Conservation (phyloP, 1,139 yeast genomes). For the Candida buenavistaensis region DNA sequence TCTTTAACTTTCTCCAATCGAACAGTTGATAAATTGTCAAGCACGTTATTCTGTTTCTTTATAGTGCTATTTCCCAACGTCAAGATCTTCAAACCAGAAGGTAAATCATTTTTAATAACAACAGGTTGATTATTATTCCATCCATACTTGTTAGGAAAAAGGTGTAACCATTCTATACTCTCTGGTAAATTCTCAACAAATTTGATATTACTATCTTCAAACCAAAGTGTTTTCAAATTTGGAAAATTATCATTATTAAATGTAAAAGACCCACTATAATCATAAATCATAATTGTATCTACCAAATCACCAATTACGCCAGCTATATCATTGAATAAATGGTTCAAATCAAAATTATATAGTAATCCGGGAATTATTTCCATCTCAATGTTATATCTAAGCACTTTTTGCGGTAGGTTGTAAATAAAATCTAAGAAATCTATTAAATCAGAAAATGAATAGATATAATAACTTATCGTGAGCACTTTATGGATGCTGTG, state of each 20-base stretch:
- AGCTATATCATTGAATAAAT: conserved; percentile 10
- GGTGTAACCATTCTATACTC: conserved; percentile 7
- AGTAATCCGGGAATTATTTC: conserved; percentile 23
- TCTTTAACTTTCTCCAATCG: conserved; percentile 18
- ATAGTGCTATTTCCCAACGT: conserved; percentile 19
- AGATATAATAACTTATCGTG: conserved; percentile 22
- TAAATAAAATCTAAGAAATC: conserved; percentile 15
- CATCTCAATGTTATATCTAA: conserved; percentile 20
- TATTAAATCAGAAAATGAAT: conserved; percentile 20
- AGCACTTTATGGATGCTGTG: conserved; percentile 10
- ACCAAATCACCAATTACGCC: conserved; percentile 5
- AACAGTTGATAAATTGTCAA: conserved; percentile 13
- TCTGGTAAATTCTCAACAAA: conserved; percentile 11
- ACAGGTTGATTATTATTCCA: conserved; percentile 16
- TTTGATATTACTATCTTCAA: conserved; percentile 19
- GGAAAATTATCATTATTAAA: conserved; percentile 16
- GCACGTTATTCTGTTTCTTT: conserved; percentile 14
- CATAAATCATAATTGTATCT: conserved; percentile 11
- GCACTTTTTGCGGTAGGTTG: conserved; percentile 1
- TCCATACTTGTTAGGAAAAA: conserved; percentile 19
- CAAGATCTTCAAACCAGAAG: conserved; percentile 15
- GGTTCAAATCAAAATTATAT: conserved; percentile 15
- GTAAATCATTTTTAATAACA: conserved; percentile 15
- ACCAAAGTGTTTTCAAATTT: conserved; percentile 17
- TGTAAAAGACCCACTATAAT: conserved; percentile 17